Evolutionary conservation across 495 filamentous ascomycete genomes (phyloP), one percentile per base, ranked within the genome.

Genomic region (Venustampulla echinocandica): DNA sequence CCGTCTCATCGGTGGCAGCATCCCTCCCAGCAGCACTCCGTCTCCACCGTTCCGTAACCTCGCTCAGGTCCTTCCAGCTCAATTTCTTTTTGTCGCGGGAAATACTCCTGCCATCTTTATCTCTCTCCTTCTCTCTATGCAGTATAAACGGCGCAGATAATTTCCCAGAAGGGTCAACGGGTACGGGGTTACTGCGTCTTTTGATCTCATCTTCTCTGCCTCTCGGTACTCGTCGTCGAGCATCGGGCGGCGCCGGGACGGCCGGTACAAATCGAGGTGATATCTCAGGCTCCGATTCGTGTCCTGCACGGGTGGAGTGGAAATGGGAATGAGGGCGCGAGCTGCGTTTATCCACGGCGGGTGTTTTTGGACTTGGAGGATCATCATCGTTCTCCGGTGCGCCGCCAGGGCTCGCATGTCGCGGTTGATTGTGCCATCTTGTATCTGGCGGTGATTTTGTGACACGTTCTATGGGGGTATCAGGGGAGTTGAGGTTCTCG

Each of bases 11-110:
- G 36, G 14, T 23, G 6, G 40, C 11, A 9, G 7, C 4, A 20
- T 28, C 43, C 21, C 14, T 35, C 4, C 22, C 41, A 4, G 41
- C 15, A 33, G 10, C n/a, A 15, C 25, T 21, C 7, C 27, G 27
- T 7, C 27, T 7, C 27, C 27, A 30, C 7, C 7, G 7, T n/a
- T 30, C 27, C n/a, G 2, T 23, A 18, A 52, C 23, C 13, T 15
- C 38, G 35, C 50, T 34, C 10, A 53, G 38, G 43, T 59, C 52
- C 36, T 55, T 50, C 53, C 52, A 59, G 5, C 49, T 23, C 4
- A 59, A 39, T 36, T 38, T 46, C 22, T 50, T 49, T 5, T 19
- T 34, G 10, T 32, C 39, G 11, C 40, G 37, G 17, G 35, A 42
- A 34, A 28, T 38, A 24, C 41, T 52, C 39, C 34, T 34, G 2